Base-by-base conservation (phyloP, 257 asterid species). In the Solanum chiquidenum region DNA sequence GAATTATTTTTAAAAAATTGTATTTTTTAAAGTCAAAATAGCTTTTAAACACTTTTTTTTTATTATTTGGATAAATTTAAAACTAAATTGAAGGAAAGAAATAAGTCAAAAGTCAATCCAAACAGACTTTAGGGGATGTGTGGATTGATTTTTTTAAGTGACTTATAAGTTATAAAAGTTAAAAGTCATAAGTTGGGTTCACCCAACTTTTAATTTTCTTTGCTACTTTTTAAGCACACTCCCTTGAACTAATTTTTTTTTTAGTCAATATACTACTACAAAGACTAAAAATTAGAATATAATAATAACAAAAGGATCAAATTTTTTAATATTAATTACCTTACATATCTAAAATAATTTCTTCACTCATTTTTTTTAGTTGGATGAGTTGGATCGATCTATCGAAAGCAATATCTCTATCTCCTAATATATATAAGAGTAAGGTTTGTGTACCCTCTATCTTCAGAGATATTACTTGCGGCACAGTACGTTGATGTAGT, bases 351-450 rank as follows among this genome's bases (percentile, higher is more conserved):
- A 2, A 62, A 62, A 4, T 0, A 55, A 55, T 55, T 55, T 55
- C 25, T 55, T 55, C n/a, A 20, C 4, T 55, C 62, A 55, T 2
- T 55, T 55, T 52, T 55, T 18, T 6, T 1, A 10, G 5, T 42
- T 42, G 46, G 40, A 37, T 40, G 2, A 49, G 1, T 5, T 49
- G 21, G 1, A 16, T 0, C 3, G 2, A 1, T 55, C 5, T 55
- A 20, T 55, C 1, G 25, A 20, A 20, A 55, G 0, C 0, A 55
- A 55, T 55, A 7, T 20, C 0, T 55, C 25, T 55, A 55, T 18
- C 0, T 55, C 2, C 25, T 55, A 55, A 60, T 5, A 49, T 18
- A 55, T 0, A 20, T 20, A 1, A 1, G 0, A 23, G 0, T 7
- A 60, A 62, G 1, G 0, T 52, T 52, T 23, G 16, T n/a, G 11